Evolutionary conservation across 129 eudicot species (phyloP).

Genomic region (carrot (Daucus carota)): DH1_v3.0 NC_030388.2:30798501-30799000

Average conservation of each 20-base stretch:
- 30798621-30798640: background rate
- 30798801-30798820: background rate
- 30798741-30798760: background rate
- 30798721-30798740: background rate
- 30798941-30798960: background rate
- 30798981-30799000: background rate
- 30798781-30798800: background rate
- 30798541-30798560: background rate
- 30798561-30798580: background rate
- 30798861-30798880: constrained; percentile 96
- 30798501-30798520: background rate
- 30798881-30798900: constrained; percentile 96
- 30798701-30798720: background rate
- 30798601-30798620: background rate
- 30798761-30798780: background rate
- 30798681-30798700: background rate
- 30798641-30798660: background rate
- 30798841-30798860: constrained; percentile 23
- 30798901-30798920: constrained; percentile 81
- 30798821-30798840: background rate
- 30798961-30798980: background rate
- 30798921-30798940: constrained; percentile 69
- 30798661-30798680: background rate
- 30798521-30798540: background rate
- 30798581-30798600: background rate